phyloP scores from a whole-genome alignment of 768 basidiomycete genomes.

The Suillus spraguei region DNA sequence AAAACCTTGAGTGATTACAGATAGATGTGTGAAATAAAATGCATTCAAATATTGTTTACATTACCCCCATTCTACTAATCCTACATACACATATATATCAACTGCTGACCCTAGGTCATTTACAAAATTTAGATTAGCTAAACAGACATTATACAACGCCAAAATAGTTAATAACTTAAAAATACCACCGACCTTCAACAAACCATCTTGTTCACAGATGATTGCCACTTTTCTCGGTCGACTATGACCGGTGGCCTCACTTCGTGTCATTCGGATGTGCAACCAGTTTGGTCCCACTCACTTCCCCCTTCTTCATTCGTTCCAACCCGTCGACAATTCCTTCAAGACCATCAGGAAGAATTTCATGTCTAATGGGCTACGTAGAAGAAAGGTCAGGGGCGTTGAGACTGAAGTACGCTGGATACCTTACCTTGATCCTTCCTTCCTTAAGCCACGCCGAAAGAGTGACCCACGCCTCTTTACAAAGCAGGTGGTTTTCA shows the following conservation, averaged over 20 bases:
- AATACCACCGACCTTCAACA: neutral
- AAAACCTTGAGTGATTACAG: no score
- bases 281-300: constrained; percentile 50
- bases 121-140: no score
- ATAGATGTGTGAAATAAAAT: no score
- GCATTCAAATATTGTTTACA: no score
- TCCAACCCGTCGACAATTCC: constrained; percentile 41
- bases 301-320: constrained; percentile 35
- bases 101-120: no score
- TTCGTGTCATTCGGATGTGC: constrained; percentile 41
- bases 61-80: no score
- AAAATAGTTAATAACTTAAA: no score
- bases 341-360: constrained; percentile 43
- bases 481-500: constrained; percentile 22
- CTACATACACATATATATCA: no score
- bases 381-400: neutral
- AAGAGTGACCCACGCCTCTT: constrained; percentile 23
- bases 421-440: constrained; percentile 26
- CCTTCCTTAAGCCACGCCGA: constrained; percentile 29
- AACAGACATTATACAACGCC: no score
- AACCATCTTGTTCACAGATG: neutral
- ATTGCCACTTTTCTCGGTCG: neutral
- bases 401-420: neutral
- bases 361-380: constrained; percentile 43
- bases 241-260: constrained; percentile 15